Conservation (phyloP, 139 green algal species). For the Picochlorum sp. region DNA sequence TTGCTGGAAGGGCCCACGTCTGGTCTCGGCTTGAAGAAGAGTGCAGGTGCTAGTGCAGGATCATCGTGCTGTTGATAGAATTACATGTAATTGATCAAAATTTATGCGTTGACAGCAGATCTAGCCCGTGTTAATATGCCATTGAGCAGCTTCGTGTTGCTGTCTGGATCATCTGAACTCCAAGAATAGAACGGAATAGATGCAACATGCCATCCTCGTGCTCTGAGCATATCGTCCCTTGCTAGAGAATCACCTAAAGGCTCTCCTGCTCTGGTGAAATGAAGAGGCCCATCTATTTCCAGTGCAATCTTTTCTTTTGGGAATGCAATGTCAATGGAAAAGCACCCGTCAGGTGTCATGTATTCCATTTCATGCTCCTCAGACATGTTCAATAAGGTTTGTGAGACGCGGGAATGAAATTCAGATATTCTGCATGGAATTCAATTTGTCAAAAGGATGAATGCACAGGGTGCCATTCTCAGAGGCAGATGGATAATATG, state of each 20-base stretch:
- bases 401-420: conserved; percentile 39
- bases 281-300: conserved; percentile 45
- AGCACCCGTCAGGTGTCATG: conserved; percentile 31
- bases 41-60: conserved; percentile 6
- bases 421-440: conserved; percentile 3
- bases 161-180: conserved; percentile 8
- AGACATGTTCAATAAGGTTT: conserved; percentile 24
- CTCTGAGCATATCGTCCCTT: conserved; percentile 21
- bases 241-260: conserved; percentile 25
- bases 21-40: conserved; percentile 22
- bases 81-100: background rate
- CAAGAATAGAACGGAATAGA: conserved; percentile 41
- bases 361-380: conserved; percentile 37
- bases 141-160: background rate
- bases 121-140: too few species aligned
- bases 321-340: conserved; percentile 45
- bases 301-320: conserved; percentile 28
- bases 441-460: too few species aligned
- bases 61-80: conserved; percentile 14
- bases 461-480: background rate
- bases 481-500: background rate
- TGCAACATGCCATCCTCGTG: conserved; percentile 35
- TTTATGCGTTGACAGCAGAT: background rate
- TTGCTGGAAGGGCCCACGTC: conserved; percentile 21
- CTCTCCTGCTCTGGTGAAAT: conserved; percentile 45